Evolutionary conservation across 768 basidiomycete genomes (phyloP), one percentile per base, ranked within the genome.

Genomic region (Scleroderma bovista): DNA sequence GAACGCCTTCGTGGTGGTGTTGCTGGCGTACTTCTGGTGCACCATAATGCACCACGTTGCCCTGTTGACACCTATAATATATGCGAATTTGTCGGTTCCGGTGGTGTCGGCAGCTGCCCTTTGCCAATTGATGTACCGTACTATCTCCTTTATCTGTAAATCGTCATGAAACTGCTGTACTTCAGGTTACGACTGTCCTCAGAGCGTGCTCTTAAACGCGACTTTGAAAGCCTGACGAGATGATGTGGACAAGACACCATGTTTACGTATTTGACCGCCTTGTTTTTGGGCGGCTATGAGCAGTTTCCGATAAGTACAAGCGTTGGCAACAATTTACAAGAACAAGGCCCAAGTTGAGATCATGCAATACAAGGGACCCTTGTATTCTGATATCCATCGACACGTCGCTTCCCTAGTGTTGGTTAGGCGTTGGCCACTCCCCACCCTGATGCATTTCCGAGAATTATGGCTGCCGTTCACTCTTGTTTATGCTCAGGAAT

Each of bases 301-400:
- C 15, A n/a, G 7, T n/a, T 23, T 43, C 24, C 41, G 15, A 43
- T 9, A 43, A 43, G 24, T 10, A 20, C 41, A 43, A 43, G 24
- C 24, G 16, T 10, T 29, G 24, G 24, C 23, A 43, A 46, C 43
- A 39, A 46, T 20, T 31, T 38, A 34, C 20, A 29, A 26, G 31
- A 40, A 42, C 34, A 26, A 39, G 29, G 24, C n/a, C n/a, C 34
- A 29, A 29, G 26, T 24, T 52, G 24, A 24, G 12, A 26, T 23
- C 31, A 13, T 31, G 47, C 48, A 55, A 41, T 58, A 68, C 64
- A 62, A 66, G 54, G 44, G 17, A 39, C 1, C 43, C 56, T 68
- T 66, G 57, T 66, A 50, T 45, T 31, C 20, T 34, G n/a, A 39
- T 47, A 29, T 33, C 12, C 31, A 16, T 33, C 17, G 9, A 32